A percentile compares a stretch with the other conserved stretches of the same genome.
Conservation (phyloP, 176 grass and related monocot species). For the Hordeum marinum region DNA sequence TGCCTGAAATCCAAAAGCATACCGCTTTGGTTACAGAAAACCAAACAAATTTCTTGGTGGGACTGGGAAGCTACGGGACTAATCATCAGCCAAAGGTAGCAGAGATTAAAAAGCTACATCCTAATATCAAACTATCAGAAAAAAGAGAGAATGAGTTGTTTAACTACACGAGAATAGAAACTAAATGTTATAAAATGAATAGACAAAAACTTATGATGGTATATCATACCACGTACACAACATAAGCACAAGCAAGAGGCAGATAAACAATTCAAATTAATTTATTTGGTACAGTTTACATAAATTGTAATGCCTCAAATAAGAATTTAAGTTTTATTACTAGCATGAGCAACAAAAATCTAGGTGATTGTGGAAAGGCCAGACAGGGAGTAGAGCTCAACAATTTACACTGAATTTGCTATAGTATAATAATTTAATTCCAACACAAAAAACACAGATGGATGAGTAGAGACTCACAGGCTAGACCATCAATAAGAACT, state of each 20-base stretch:
- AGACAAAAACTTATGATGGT: background rate
- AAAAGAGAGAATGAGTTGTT: background rate
- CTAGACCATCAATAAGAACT: background rate
- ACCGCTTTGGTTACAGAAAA: background rate
- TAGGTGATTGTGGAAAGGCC: background rate
- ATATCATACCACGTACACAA: background rate
- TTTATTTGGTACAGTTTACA: background rate
- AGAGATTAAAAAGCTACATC: slow-evolving; percentile 6
- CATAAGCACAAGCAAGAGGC: slow-evolving; percentile 11
- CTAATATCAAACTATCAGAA: background rate
- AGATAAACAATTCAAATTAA: slow-evolving; percentile 7
- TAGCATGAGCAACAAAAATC: background rate
- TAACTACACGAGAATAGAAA: background rate
- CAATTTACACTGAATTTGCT: background rate
- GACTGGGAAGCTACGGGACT: background rate
- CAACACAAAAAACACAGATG: background rate
- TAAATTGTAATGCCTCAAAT: background rate
- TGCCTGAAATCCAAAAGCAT: slow-evolving; percentile 49
- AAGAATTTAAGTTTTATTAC: background rate
- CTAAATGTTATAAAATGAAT: background rate
- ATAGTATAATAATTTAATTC: background rate
- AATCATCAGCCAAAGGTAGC: slow-evolving; percentile 4
- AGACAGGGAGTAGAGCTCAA: background rate
- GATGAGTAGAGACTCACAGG: background rate
- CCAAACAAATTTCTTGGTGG: background rate